These are phyloP conservation scores for Pleurotus sapidus DNA, from an alignment of 768 basidiomycete species.

Conservation along the genomic window DNA sequence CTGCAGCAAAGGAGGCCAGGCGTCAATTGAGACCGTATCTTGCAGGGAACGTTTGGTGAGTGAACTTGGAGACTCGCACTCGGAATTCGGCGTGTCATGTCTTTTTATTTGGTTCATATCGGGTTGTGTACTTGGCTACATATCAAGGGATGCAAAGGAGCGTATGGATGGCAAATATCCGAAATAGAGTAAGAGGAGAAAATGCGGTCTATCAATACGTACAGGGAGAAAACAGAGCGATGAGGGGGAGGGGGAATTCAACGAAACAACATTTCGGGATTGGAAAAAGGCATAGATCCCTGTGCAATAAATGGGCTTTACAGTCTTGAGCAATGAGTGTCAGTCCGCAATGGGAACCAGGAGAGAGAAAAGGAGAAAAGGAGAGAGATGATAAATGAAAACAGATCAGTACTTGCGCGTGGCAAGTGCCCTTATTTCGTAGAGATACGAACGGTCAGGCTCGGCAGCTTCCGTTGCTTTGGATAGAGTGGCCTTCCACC, in stretches of 20 bases:
- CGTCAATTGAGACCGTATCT: not conserved
- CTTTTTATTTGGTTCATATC: not conserved
- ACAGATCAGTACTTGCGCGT: constrained; percentile 70
- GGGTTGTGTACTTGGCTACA: not conserved
- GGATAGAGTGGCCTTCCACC: constrained; percentile 54
- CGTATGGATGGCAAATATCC: constrained; percentile 4
- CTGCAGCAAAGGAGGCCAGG: not conserved
- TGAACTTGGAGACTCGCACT: not conserved
- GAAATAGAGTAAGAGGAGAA: not conserved
- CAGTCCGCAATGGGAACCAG: constrained; percentile 8
- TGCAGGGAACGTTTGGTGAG: not conserved
- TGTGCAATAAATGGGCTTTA: constrained; percentile 21
- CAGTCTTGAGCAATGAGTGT: constrained; percentile 7
- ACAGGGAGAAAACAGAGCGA: constrained; percentile 16
- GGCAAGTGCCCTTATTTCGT: constrained; percentile 82
- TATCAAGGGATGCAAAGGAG: constrained; percentile 10
- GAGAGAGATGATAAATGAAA: constrained; percentile 2
- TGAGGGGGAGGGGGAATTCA: constrained; percentile 14
- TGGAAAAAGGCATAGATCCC: constrained; percentile 17
- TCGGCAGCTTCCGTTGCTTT: constrained; percentile 28
- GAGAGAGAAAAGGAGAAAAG: constrained; percentile 12
- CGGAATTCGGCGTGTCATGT: not conserved
- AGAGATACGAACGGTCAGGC: constrained; percentile 63
- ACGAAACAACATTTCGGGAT: constrained; percentile 25
- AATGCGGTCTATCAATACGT: not conserved